Evolutionary conservation across 2,329 filamentous ascomycete species (phyloP), one percentile per base, ranked within the genome.

Genomic region (Nigrospora osmanthi): DNA sequence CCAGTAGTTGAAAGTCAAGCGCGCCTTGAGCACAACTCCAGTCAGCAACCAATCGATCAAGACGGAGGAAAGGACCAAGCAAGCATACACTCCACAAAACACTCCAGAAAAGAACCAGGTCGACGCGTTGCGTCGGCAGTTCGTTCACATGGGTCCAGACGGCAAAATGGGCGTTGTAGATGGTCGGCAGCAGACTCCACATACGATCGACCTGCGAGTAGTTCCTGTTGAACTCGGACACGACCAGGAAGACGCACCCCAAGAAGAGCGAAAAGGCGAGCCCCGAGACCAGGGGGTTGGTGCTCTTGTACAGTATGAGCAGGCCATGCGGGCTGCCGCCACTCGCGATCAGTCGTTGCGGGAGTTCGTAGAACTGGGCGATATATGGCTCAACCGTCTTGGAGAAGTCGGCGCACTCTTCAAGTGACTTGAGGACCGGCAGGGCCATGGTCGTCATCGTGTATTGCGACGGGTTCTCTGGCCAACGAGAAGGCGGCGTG

Each of bases 1-100:
- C 83, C 87, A 95, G 69, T 96, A 98, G 68, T 98, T 98, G 73
- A 80, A 97, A 3, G 91, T 97, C 65, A 98, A 71, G 11, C 93
- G 85, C 47, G 70, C 62, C 87, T 89, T 48, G 14, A 37, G 11
- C 17, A 35, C 34, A 36, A n/a, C 14, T 37, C 30, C 28, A 42
- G 42, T 34, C 23, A 38, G 10, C 17, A 15, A 9, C 16, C 39
- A 17, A 9, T 10, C 11, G 4, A 11, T 9, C 13, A 11, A 31
- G 12, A 11, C 30, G 15, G 17, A 3, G 23, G 23, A 35, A 32
- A 3, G 17, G 14, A 17, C 16, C 6, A 34, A 11, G 31, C 5
- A 19, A 3, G 59, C 84, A 65, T 69, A 89, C 86, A 65, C 85
- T 87, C 93, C 93, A 98, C 10, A 90, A 55, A 1, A 76, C 65